phyloP scores from a whole-genome alignment of 2,329 filamentous ascomycete species.

The Microascus cirrosus region DNA sequence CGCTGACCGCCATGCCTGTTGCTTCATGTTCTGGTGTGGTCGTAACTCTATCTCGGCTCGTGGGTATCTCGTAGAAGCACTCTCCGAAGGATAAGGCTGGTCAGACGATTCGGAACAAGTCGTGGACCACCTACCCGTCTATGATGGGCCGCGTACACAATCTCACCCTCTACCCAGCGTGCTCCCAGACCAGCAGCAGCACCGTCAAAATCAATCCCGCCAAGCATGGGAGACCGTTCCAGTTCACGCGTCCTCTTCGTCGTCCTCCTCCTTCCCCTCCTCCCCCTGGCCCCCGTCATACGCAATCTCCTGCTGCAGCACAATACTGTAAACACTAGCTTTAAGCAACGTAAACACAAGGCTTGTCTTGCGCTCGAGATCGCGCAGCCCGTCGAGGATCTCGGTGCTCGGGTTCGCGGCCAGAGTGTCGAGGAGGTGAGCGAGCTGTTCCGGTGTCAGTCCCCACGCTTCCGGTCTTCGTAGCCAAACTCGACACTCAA shows the following conservation, averaged over 20 bases:
- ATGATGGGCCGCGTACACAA: no score
- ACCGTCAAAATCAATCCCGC: no score
- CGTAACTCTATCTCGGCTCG: no score
- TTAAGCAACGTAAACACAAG: conserved; percentile 93
- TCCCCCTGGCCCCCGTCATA: conserved; percentile 32
- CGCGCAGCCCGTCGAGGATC: conserved; percentile 75
- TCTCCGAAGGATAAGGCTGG: no score
- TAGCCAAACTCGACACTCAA: neutral
- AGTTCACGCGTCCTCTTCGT: neutral
- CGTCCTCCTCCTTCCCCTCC: neutral
- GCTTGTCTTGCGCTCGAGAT: conserved; percentile 88
- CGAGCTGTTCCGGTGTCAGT: neutral
- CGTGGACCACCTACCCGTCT: no score
- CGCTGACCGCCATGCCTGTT: no score
- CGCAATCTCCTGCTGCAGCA: conserved; percentile 91
- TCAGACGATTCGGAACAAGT: no score
- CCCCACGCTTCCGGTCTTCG: neutral
- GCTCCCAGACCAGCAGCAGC: no score
- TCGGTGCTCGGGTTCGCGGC: conserved; percentile 64
- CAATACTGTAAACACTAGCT: conserved; percentile 97
- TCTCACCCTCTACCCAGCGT: no score
- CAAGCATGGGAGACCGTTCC: no score
- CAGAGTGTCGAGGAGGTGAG: conserved; percentile 53
- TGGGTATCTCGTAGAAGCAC: no score
- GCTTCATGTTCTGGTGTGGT: no score